These are phyloP conservation scores for Daldinia bambusicola DNA, from an alignment of 495 filamentous ascomycete species.

Conservation along the genomic window DNA sequence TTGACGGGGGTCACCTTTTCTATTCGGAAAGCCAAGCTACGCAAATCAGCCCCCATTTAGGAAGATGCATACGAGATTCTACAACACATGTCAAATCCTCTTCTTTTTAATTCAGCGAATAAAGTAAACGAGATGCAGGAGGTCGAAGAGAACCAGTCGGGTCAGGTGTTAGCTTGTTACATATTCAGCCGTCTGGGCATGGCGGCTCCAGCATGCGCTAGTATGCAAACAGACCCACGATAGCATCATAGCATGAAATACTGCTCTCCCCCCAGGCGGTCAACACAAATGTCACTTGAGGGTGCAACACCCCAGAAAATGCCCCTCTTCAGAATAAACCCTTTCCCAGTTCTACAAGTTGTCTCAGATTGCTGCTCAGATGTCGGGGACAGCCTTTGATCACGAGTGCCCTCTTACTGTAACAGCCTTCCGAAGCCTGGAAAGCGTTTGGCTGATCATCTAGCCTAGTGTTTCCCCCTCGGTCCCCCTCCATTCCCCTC, in stretches of 20 bases:
- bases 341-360: constrained; percentile 43
- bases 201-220: constrained; percentile 40
- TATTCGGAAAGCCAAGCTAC: constrained; percentile 21
- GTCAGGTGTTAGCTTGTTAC: constrained; percentile 35
- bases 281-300: constrained; percentile 42
- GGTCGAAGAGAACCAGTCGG: constrained; percentile 26
- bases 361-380: constrained; percentile 25
- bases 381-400: constrained; percentile 28
- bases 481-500: constrained; percentile 23
- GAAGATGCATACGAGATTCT: constrained; percentile 37
- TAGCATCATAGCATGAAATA: constrained; percentile 41
- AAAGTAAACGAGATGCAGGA: constrained; percentile 21
- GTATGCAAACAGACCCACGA: constrained; percentile 42
- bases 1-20: constrained; percentile 21
- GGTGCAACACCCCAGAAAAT: constrained; percentile 42
- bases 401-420: constrained; percentile 25
- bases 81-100: constrained; percentile 43
- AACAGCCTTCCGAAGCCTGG: neutral
- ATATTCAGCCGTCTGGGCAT: constrained; percentile 29
- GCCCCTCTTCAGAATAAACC: constrained; percentile 34
- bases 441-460: constrained; percentile 34
- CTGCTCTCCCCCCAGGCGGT: constrained; percentile 28
- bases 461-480: neutral
- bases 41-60: constrained; percentile 32
- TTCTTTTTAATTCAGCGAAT: constrained; percentile 29